Evolutionary conservation across 2,329 filamentous ascomycete species (phyloP).

Genomic region (Colletotrichum endophyticum): DNA sequence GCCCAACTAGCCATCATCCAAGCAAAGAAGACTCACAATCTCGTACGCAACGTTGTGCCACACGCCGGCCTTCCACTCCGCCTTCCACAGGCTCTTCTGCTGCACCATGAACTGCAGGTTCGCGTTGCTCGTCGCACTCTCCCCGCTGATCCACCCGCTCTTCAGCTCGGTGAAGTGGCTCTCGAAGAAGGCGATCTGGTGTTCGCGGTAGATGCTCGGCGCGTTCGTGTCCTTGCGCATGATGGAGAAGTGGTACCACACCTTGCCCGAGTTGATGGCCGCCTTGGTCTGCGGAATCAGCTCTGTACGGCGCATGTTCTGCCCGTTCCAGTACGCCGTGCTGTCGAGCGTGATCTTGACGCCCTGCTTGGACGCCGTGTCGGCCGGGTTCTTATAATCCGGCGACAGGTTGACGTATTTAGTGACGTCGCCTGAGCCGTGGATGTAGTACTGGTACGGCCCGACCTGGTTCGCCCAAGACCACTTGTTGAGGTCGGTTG

Average conservation of each 20-base stretch:
- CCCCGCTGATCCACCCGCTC: slow-evolving; percentile 63
- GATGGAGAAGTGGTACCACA: slow-evolving; percentile 77
- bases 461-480: slow-evolving; percentile 72
- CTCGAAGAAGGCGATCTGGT: slow-evolving; percentile 70
- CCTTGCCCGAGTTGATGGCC: slow-evolving; percentile 68
- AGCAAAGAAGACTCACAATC: slow-evolving; percentile 48
- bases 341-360: slow-evolving; percentile 70
- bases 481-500: slow-evolving; percentile 64
- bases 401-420: slow-evolving; percentile 68
- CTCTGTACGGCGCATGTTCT: slow-evolving; percentile 75
- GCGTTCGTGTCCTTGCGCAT: slow-evolving; percentile 63
- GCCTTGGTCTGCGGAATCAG: slow-evolving; percentile 73
- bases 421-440: slow-evolving; percentile 60
- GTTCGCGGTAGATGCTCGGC: slow-evolving; percentile 67
- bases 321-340: slow-evolving; percentile 74
- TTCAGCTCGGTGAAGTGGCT: slow-evolving; percentile 79
- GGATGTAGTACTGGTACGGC: slow-evolving; percentile 79
- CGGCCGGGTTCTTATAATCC: slow-evolving; percentile 68
- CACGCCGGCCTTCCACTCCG: slow-evolving; percentile 63
- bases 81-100: slow-evolving; percentile 66
- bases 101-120: slow-evolving; percentile 70
- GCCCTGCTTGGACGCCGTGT: slow-evolving; percentile 65
- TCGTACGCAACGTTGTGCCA: slow-evolving; percentile 82
- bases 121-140: slow-evolving; percentile 47
- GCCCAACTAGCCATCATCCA: neutral